Evolutionary conservation across 2,329 filamentous ascomycete genomes (phyloP).

Genomic region (Penicillium corylophilum): DNA sequence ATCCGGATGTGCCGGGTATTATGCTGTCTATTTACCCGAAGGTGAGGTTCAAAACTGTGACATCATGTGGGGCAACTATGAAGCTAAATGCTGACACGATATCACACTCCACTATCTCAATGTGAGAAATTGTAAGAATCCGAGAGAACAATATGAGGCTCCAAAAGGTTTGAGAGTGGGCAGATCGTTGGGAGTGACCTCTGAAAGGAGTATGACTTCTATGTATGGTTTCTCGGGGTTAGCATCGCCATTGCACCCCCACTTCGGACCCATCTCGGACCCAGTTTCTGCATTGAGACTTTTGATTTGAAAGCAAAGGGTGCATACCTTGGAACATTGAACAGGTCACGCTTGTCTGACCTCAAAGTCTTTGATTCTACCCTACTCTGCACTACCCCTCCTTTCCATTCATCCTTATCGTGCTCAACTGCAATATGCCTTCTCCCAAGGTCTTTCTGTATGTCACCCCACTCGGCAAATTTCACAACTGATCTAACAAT

Average conservation of each 20-base stretch:
- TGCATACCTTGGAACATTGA: not conserved
- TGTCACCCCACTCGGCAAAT: conserved; percentile 16
- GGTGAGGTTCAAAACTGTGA: not conserved
- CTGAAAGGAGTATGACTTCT: no score
- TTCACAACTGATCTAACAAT: conserved; percentile 14
- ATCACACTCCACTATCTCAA: not conserved
- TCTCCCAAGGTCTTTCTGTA: conserved; percentile 37
- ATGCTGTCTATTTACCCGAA: not conserved
- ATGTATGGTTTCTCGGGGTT: not conserved
- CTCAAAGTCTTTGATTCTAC: not conserved
- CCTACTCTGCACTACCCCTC: not conserved
- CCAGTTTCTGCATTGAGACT: not conserved
- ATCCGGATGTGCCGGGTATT: no score
- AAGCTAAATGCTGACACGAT: not conserved
- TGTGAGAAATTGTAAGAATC: not conserved
- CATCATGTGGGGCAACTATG: conserved; percentile 7
- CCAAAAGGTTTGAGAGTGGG: not conserved
- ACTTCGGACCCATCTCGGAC: not conserved
- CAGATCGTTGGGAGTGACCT: no score
- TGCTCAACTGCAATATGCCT: conserved; percentile 22
- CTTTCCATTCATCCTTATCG: not conserved
- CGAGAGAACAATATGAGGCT: no score
- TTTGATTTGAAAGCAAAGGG: conserved; percentile 29
- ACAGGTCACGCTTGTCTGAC: not conserved
- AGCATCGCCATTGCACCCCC: not conserved